Evolutionary conservation across 1,284 basidiomycete genomes (phyloP).

Genomic region (Cryptococcus sp.): DNA sequence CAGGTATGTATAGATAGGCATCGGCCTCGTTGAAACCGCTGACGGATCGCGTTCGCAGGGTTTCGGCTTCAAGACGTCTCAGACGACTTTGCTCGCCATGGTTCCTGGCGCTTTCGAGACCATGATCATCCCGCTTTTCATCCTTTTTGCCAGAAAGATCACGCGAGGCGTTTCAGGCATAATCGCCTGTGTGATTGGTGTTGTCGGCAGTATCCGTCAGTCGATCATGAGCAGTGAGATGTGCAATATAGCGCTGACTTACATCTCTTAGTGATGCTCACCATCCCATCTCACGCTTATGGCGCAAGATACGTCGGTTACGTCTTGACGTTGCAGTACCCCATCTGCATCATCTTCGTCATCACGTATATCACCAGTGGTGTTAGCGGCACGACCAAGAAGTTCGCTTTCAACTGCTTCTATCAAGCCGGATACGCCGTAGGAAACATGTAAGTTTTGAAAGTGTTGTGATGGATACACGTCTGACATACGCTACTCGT

Average conservation of each 20-base stretch:
- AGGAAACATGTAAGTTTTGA: conserved; percentile 29
- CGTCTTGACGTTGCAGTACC: conserved; percentile 6
- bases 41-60: background rate
- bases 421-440: conserved; percentile 13
- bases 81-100: conserved; percentile 42
- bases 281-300: conserved; percentile 1
- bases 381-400: conserved; percentile 16
- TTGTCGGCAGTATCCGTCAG: conserved; percentile 8
- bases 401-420: conserved; percentile 14
- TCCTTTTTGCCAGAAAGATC: conserved; percentile 23
- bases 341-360: conserved; percentile 13
- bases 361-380: conserved; percentile 9
- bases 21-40: background rate
- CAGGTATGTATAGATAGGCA: background rate
- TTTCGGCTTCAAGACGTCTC: conserved; percentile 35
- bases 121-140: conserved; percentile 32
- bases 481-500: background rate
- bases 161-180: conserved; percentile 33
- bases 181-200: conserved; percentile 8
- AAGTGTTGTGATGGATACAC: conserved; percentile 10
- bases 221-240: background rate
- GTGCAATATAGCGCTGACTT: background rate
- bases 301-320: conserved; percentile 12
- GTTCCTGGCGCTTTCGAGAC: conserved; percentile 34
- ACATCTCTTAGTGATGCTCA: conserved; percentile 3